Percentiles rank a stretch among this genome's conserved stretches.
Evolutionary conservation across 306 rosid genomes (phyloP).

Genomic region (Quercus ilex): DNA sequence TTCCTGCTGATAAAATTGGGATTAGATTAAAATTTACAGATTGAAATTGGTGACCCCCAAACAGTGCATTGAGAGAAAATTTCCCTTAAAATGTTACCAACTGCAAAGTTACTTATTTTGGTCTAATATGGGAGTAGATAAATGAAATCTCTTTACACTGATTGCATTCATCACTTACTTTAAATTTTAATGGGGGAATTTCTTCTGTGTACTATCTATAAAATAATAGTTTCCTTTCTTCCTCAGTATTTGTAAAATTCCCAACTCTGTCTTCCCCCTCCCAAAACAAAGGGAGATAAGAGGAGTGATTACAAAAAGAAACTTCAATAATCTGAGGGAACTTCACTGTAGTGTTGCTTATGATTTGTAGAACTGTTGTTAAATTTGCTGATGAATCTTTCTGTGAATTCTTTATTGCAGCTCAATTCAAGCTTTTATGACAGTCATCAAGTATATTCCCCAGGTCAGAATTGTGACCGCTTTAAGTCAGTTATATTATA

Average conservation of each 20-base stretch:
- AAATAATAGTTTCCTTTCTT: too few relatives aligned
- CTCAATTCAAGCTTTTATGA: conserved; percentile 63
- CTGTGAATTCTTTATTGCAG: conserved; percentile 37
- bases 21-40: too few relatives aligned
- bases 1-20: too few relatives aligned
- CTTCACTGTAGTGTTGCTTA: neutral
- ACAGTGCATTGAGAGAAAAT: too few relatives aligned
- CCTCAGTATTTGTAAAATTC: too few relatives aligned
- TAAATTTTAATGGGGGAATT: too few relatives aligned
- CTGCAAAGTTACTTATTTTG: neutral
- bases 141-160: neutral
- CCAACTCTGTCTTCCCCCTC: too few relatives aligned
- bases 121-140: neutral
- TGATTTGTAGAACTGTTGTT: neutral
- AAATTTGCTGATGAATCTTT: conserved; percentile 15
- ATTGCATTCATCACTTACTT: neutral
- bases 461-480: conserved; percentile 47
- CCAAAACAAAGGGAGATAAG: too few relatives aligned
- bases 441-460: conserved; percentile 67
- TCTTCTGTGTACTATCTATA: too few relatives aligned
- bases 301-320: too few relatives aligned
- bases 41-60: too few relatives aligned
- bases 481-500: neutral
- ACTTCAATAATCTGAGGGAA: neutral
- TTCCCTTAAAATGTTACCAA: too few relatives aligned